These are phyloP conservation scores for Cardamine resedifolia DNA, from an alignment of 345 rosid genomes.

Conservation along the genomic window DNA sequence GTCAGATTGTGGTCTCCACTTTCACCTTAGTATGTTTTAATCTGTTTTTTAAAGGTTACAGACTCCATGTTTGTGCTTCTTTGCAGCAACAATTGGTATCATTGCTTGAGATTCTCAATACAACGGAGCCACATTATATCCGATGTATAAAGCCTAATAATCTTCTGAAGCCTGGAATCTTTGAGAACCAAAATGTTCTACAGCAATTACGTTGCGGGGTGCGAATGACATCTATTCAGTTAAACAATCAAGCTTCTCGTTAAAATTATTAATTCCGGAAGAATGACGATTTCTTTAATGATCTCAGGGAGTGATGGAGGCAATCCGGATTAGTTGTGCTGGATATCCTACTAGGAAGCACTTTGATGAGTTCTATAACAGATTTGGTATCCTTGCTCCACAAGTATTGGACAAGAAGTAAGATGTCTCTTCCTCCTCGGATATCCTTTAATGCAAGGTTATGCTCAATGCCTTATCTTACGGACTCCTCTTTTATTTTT, in stretches of 20 bases:
- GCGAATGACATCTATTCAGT: constrained; percentile 35
- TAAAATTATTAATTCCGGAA: neutral
- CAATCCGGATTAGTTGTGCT: constrained; percentile 98
- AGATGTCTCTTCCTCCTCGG: constrained; percentile 21
- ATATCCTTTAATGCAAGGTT: neutral
- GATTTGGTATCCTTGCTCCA: constrained; percentile 84
- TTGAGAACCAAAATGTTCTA: constrained; percentile 81
- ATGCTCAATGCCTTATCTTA: constrained; percentile 16
- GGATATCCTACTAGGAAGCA: constrained; percentile 94
- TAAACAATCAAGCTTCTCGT: constrained; percentile 14
- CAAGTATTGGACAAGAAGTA: constrained; percentile 81
- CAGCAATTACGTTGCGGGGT: constrained; percentile 99
- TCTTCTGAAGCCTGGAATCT: constrained; percentile 94
- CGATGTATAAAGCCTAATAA: constrained; percentile 98
- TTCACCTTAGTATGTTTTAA: constrained; percentile 10
- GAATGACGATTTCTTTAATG: neutral
- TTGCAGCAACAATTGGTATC: constrained; percentile 89
- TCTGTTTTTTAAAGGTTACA: neutral
- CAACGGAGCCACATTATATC: constrained; percentile 97
- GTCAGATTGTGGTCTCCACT: constrained; percentile 25
- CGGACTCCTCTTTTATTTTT: neutral
- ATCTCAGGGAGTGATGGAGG: constrained; percentile 96
- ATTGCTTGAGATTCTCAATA: constrained; percentile 91
- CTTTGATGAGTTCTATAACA: constrained; percentile 79
- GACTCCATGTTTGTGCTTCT: constrained; percentile 32